Base-by-base conservation (phyloP, 2,329 filamentous ascomycete genomes). In the Trichoderma pleuroti region DNA sequence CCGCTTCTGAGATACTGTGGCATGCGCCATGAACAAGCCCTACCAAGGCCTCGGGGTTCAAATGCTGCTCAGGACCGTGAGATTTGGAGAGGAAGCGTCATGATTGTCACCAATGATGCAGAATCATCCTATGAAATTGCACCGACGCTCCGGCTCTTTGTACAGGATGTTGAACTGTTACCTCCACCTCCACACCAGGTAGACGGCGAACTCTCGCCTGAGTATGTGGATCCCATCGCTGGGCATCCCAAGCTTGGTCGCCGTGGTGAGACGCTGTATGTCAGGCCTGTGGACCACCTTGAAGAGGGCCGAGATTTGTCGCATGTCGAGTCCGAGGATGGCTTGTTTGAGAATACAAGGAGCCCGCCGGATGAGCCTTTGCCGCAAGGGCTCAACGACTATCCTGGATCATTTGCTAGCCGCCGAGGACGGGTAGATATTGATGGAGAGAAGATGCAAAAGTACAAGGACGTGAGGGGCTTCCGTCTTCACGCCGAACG, bases 71-170 rank as follows among this genome's bases (percentile, higher is more conserved):
- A 77, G 0, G 90, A 93, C 56, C 87, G 89, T 65, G 93, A 97
- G 76, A 90, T 95, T 24, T 99, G 96, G 96, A 89, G 94, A 79
- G 96, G 96, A 6, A 97, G 90, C 72, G 87, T 98, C 70, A 94
- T 99, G 93, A 97, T 99, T 76, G 94, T 99, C 26, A 98, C 96
- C 0, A 87, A 90, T 66, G 95, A 99, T 77, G 86, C 88, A 2
- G 88, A 91, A 52, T 98, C 95, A 2, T 92, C 91, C 0, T 97
- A 98, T 77, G 88, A 90, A 57, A 90, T 93, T 61, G 87, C 87
- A 0, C 96, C 96, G 5, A 92, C 87, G 0, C 83, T 99, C 73
- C 88, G 94, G 56, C 81, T 99, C 5, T 99, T 98, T 79, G 90
- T 91, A 8, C 94, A 98, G 77, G 92, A 93, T 1, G 91, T 95